Conservation (phyloP, 257 asterid genomes). For the Knoxia roxburghii region DNA sequence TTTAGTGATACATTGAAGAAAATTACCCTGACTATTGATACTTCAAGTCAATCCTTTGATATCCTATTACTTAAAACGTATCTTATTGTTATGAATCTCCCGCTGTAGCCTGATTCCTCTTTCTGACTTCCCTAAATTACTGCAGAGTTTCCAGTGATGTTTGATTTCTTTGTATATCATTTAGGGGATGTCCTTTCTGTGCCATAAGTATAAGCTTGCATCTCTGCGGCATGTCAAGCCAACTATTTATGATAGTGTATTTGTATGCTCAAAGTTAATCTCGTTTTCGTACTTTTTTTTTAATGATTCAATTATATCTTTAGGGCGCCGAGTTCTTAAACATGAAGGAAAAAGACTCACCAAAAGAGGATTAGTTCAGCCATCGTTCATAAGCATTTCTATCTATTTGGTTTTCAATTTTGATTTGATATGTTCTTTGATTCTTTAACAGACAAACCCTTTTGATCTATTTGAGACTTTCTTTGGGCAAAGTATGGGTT, state of each 20-base stretch:
- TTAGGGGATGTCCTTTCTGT: background rate
- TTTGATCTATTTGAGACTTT: slow-evolving; percentile 97
- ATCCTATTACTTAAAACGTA: background rate
- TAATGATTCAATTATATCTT: background rate
- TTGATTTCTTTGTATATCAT: no score
- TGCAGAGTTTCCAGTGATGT: background rate
- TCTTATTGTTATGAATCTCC: background rate
- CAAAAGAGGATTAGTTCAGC: background rate
- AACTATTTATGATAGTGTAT: no score
- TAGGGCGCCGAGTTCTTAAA: background rate
- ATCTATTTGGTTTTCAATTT: background rate
- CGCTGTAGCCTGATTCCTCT: background rate
- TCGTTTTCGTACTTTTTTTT: no score
- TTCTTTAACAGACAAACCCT: slow-evolving; percentile 70
- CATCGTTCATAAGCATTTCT: background rate
- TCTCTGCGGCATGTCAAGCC: no score
- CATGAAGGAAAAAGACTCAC: background rate
- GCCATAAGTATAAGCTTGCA: no score
- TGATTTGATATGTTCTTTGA: slow-evolving; percentile 12
- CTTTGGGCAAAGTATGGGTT: slow-evolving; percentile 89
- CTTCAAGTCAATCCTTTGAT: background rate
- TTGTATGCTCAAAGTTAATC: no score
- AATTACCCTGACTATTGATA: background rate
- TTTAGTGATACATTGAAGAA: slow-evolving; percentile 13
- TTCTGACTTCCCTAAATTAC: background rate